phyloP scores from a whole-genome alignment of 2,329 filamentous ascomycete genomes.

The Sclerotinia glacialis region DNA sequence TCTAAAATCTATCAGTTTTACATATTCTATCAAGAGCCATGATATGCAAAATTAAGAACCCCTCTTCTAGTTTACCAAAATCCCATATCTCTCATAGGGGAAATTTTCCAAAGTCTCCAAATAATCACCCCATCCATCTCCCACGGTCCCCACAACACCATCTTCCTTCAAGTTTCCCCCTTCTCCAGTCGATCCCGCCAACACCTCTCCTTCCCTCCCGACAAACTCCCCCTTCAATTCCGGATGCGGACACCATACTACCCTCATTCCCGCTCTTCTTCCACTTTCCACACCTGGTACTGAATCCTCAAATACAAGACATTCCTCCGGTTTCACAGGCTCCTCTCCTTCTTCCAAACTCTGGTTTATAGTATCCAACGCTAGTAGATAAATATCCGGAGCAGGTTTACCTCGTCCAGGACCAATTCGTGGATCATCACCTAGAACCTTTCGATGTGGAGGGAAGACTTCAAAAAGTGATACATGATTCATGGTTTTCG shows the following conservation, averaged over 20 bases:
- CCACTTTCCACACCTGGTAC: slow-evolving; percentile 91
- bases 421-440: slow-evolving; percentile 77
- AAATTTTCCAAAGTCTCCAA: slow-evolving; percentile 52
- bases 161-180: slow-evolving; percentile 41
- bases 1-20: neutral
- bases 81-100: slow-evolving; percentile 58
- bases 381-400: slow-evolving; percentile 90
- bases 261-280: slow-evolving; percentile 87
- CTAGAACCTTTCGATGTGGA: slow-evolving; percentile 69
- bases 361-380: slow-evolving; percentile 79
- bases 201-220: slow-evolving; percentile 73
- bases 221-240: slow-evolving; percentile 72
- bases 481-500: slow-evolving; percentile 47
- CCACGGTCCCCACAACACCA: slow-evolving; percentile 59
- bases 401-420: slow-evolving; percentile 86
- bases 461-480: slow-evolving; percentile 65
- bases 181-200: slow-evolving; percentile 68
- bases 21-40: neutral
- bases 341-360: slow-evolving; percentile 61
- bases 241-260: slow-evolving; percentile 86
- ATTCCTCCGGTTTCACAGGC: slow-evolving; percentile 76
- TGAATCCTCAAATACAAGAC: slow-evolving; percentile 93
- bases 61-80: slow-evolving; percentile 38
- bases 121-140: slow-evolving; percentile 61
- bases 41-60: neutral